Evolutionary conservation across 1,284 basidiomycete genomes (phyloP), one percentile per base, ranked within the genome.

Genomic region (Pseudozyma pruni): DNA sequence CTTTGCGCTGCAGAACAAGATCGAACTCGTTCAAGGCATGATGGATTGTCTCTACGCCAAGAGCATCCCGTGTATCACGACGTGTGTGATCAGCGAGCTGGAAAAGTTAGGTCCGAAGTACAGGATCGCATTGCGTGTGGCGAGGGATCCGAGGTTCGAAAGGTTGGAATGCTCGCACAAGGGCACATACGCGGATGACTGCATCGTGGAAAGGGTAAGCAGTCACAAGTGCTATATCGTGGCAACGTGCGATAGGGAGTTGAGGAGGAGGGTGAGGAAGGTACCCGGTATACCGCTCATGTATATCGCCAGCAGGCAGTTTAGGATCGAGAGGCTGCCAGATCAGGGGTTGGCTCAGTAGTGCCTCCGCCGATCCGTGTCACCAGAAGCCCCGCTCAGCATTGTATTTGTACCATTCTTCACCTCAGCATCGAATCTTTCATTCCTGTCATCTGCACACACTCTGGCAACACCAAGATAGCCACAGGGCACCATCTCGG

Each of bases 11-110:
- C 95, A 98, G 85, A 98, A 98, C 85, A 97, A 98, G 84, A 86
- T 99, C 74, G 96, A 99, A 83, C 87, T 98, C 42, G 87, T 98
- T 19, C 90, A 91, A 79, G 94, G 93, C 14, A 98, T 99, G 96
- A 98, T 98, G 94, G 96, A 98, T 83, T 97, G 94, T 78, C 85
- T 99, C 13, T 98, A 93, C 84, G 96, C 96, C n/a, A 98, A 98
- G 85, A 95, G 94, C 82, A 98, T 98, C 75, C 96, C 96, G 0
- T 98, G 94, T 76, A 92, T 99, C 25, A 97, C 96, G 17, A 94
- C 97, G 82, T 99, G 96, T 79, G 96, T 98, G 8, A 90, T 98
- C 85, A 94, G 94, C 4, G 96, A 99, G 83, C 85, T 99, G 76
- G 96, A 99, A 84, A 98, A 98, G 84, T 85, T 99, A 4, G 96